phyloP scores from a whole-genome alignment of 78 protist species.

The Planoprotostelium fungivorum region DNA sequence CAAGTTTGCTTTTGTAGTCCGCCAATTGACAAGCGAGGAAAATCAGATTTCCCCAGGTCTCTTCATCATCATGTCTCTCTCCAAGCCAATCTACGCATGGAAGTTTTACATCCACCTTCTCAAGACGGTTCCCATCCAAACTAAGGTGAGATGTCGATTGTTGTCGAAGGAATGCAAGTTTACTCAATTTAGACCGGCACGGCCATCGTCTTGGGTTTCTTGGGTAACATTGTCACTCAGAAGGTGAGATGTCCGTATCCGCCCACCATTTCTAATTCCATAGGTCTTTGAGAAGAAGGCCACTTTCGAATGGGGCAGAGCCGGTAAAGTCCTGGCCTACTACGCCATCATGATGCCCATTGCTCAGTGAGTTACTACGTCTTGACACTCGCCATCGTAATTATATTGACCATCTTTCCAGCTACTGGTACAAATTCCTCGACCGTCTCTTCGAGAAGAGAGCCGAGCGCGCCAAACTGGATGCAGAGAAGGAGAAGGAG shows the following conservation, averaged over 20 bases:
- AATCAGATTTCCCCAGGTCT: background rate
- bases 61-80: background rate
- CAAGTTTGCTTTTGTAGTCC: no score
- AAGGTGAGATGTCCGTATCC: background rate
- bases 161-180: background rate
- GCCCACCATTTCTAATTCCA: background rate
- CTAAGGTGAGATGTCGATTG: background rate
- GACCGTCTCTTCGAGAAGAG: background rate
- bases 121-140: background rate
- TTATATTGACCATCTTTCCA: background rate
- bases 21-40: no score
- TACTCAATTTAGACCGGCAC: background rate
- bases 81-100: background rate
- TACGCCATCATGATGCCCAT: constrained; percentile 1
- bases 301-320: background rate
- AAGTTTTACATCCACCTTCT: background rate
- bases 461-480: background rate
- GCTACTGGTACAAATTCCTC: background rate
- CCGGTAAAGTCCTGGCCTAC: background rate
- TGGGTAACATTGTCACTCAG: background rate
- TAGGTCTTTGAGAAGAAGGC: background rate
- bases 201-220: background rate
- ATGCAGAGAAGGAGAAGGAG: background rate
- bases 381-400: background rate
- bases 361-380: background rate